phyloP scores from a whole-genome alignment of 1,139 yeast genomes.

The Saccharomyces pastorianus region DNA sequence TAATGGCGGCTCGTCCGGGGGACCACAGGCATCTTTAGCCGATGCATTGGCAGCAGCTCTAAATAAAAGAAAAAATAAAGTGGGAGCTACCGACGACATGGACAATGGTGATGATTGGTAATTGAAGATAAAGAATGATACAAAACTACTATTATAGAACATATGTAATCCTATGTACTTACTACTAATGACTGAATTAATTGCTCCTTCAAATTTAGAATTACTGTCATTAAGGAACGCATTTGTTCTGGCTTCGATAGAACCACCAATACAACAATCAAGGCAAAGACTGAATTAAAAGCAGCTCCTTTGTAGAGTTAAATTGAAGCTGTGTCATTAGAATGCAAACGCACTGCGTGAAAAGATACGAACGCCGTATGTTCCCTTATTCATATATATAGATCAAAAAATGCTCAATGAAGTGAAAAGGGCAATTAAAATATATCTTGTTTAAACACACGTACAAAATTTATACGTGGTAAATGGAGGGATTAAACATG shows the following conservation, averaged over 20 bases:
- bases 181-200: neutral
- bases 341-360: too few relatives aligned
- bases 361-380: too few relatives aligned
- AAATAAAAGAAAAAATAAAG: slow-evolving; percentile 72
- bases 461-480: neutral
- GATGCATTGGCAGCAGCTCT: slow-evolving; percentile 86
- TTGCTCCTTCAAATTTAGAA: neutral
- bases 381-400: too few relatives aligned
- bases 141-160: neutral
- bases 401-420: too few relatives aligned
- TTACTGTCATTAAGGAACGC: too few relatives aligned
- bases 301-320: too few relatives aligned
- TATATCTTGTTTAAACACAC: neutral
- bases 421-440: too few relatives aligned
- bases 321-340: too few relatives aligned
- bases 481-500: too few relatives aligned
- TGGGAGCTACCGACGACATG: slow-evolving; percentile 75
- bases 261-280: neutral
- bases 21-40: slow-evolving; percentile 50
- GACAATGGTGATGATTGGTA: slow-evolving; percentile 68
- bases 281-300: neutral
- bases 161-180: neutral
- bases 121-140: neutral
- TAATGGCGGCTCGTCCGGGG: slow-evolving; percentile 32
- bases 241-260: too few relatives aligned